These are phyloP conservation scores for Starmerella powellii DNA, from an alignment of 805 yeast species.

Conservation along the genomic window DNA sequence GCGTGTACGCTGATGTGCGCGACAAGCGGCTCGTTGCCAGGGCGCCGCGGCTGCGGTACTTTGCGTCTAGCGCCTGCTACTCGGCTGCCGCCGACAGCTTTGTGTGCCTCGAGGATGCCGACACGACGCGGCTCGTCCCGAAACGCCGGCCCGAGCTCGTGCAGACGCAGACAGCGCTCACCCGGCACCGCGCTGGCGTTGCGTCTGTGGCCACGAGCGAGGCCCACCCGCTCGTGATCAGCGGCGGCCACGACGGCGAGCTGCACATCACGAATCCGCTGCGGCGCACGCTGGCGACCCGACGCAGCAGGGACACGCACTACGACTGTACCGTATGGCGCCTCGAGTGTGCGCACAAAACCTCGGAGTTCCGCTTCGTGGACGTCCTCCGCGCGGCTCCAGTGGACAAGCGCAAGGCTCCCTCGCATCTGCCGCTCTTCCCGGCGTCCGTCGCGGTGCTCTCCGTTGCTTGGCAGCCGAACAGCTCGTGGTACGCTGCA, in stretches of 20 bases:
- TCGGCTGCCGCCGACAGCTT: conserved; percentile 27
- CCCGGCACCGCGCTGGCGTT: conserved; percentile 34
- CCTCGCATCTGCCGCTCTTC: conserved; percentile 26
- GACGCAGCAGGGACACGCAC: conserved; percentile 22
- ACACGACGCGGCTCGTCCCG: conserved; percentile 31
- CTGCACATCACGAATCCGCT: conserved; percentile 34
- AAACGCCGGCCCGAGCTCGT: conserved; percentile 27
- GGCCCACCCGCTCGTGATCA: conserved; percentile 37
- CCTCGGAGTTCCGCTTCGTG: conserved; percentile 33
- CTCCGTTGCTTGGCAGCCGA: conserved; percentile 48
- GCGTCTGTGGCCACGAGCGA: conserved; percentile 33
- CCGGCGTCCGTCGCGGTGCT: conserved; percentile 43
- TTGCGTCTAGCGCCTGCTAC: conserved; percentile 19
- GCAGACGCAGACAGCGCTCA: conserved; percentile 28
- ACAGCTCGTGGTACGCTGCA: conserved; percentile 43
- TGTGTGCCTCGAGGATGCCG: conserved; percentile 34
- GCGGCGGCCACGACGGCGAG: conserved; percentile 43
- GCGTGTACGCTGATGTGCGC: conserved; percentile 31
- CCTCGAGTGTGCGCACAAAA: conserved; percentile 33
- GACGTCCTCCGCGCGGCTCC: conserved; percentile 32
- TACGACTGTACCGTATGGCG: conserved; percentile 25
- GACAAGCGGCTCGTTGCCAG: conserved; percentile 20
- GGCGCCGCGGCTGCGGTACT: conserved; percentile 9
- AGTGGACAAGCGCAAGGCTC: conserved; percentile 23
- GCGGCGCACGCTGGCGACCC: conserved; percentile 25